Conservation (phyloP, 2,329 filamentous ascomycete genomes). For the Aspergillus sojae region DNA sequence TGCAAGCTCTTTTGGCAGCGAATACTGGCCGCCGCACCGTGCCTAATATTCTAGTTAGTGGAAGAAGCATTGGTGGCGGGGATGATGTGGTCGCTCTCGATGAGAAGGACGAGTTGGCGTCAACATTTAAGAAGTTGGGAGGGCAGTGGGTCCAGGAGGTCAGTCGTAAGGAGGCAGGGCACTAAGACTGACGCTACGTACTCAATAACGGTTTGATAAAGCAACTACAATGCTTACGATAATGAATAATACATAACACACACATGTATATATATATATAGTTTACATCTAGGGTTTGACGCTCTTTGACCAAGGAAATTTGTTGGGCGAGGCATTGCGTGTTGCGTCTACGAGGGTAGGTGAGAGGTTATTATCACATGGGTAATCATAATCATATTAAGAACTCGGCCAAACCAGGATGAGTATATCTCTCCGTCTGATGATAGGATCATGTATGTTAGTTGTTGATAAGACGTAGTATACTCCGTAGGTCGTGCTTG, state of each 20-base stretch:
- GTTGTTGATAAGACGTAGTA: neutral
- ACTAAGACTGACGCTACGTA: conserved; percentile 2
- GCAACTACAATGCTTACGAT: no score
- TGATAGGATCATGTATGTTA: neutral
- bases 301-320: neutral
- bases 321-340: neutral
- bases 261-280: neutral
- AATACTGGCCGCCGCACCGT: conserved; percentile 84
- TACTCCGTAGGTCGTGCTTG: no score
- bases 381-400: neutral
- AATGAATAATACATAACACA: neutral
- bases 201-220: neutral
- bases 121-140: conserved; percentile 73
- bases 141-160: conserved; percentile 63
- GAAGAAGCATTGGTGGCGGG: conserved; percentile 84
- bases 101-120: conserved; percentile 65
- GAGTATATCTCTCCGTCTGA: neutral
- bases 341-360: neutral
- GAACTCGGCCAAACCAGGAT: neutral
- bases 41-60: conserved; percentile 87
- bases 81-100: conserved; percentile 81
- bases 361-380: neutral
- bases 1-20: conserved; percentile 72
- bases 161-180: conserved; percentile 22
- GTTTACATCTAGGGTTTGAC: neutral